These are phyloP conservation scores for Lentinus polychrous DNA, from an alignment of 1,284 basidiomycete species.

Conservation along the genomic window DNA sequence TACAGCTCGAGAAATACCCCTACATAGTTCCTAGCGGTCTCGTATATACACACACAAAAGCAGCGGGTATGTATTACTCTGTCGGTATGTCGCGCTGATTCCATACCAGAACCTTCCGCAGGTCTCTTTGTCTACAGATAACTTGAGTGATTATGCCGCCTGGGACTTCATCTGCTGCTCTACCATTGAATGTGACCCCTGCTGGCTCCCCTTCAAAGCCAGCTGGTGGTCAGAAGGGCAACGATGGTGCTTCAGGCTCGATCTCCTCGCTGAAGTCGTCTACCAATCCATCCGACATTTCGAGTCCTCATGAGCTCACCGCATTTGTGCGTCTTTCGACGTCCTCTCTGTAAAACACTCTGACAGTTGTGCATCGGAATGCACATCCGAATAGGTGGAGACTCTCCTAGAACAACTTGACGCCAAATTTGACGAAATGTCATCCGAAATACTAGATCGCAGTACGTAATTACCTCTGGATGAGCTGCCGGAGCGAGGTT, in stretches of 20 bases:
- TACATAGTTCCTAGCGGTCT: no score
- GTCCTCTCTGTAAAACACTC: background rate
- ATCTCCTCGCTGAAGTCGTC: slow-evolving; percentile 12
- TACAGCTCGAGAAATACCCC: no score
- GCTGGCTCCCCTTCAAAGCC: slow-evolving; percentile 16
- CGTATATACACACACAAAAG: no score
- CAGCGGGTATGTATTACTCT: no score
- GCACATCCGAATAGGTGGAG: slow-evolving; percentile 54
- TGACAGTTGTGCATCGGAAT: background rate
- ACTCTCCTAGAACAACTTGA: slow-evolving; percentile 72
- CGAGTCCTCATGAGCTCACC: slow-evolving; percentile 77
- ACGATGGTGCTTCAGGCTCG: slow-evolving; percentile 14
- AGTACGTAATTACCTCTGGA: slow-evolving; percentile 41
- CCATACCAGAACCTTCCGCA: background rate
- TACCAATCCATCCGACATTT: slow-evolving; percentile 43
- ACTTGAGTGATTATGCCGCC: slow-evolving; percentile 1
- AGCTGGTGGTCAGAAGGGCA: slow-evolving; percentile 14
- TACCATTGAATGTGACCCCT: slow-evolving; percentile 7
- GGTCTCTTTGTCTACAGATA: background rate
- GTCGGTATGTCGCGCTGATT: background rate
- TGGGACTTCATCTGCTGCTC: slow-evolving; percentile 1
- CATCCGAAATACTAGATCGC: slow-evolving; percentile 70
- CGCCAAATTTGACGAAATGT: slow-evolving; percentile 79
- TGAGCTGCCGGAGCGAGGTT: slow-evolving; percentile 7
- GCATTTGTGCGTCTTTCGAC: slow-evolving; percentile 57